phyloP scores from a whole-genome alignment of 768 basidiomycete species.

The Hericium erinaceus region DNA sequence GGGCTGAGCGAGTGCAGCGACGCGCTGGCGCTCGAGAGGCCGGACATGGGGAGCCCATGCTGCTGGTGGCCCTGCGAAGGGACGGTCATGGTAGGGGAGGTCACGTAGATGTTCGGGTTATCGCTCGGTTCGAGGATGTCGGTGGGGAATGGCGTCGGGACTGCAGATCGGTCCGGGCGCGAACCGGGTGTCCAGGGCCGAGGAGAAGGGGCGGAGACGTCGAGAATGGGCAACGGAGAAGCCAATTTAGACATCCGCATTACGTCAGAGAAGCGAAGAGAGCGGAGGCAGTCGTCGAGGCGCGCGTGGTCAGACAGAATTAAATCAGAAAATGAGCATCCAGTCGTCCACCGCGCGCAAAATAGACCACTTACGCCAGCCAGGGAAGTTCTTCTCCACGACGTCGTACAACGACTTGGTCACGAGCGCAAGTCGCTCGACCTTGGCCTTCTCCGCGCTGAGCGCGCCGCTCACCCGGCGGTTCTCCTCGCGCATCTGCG shows the following conservation, averaged over 20 bases:
- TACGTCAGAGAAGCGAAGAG: conserved; percentile 1
- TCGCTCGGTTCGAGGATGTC: conserved; percentile 46
- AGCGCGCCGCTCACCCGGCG: conserved; percentile 46
- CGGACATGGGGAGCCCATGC: conserved; percentile 29
- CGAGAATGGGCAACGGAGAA: background rate
- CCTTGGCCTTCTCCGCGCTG: conserved; percentile 44
- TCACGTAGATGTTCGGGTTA: conserved; percentile 62
- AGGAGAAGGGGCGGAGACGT: background rate
- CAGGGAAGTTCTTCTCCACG: conserved; percentile 46
- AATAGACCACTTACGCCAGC: conserved; percentile 32
- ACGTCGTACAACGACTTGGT: conserved; percentile 57
- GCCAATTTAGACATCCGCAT: background rate
- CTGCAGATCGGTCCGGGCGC: conserved; percentile 16
- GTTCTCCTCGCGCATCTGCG: conserved; percentile 67
- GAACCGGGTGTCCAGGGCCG: conserved; percentile 9
- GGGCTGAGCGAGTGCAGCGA: conserved; percentile 41
- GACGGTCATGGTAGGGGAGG: conserved; percentile 44
- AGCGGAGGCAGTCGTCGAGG: background rate
- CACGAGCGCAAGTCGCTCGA: conserved; percentile 50
- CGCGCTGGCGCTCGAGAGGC: conserved; percentile 28
- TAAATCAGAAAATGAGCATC: background rate
- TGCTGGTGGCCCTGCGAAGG: conserved; percentile 13
- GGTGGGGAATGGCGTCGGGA: conserved; percentile 26
- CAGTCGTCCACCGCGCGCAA: conserved; percentile 1
- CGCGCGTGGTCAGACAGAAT: background rate